These are phyloP conservation scores for Penicillium sp. DNA, from an alignment of 2,329 filamentous ascomycete genomes.

Conservation along the genomic window DNA sequence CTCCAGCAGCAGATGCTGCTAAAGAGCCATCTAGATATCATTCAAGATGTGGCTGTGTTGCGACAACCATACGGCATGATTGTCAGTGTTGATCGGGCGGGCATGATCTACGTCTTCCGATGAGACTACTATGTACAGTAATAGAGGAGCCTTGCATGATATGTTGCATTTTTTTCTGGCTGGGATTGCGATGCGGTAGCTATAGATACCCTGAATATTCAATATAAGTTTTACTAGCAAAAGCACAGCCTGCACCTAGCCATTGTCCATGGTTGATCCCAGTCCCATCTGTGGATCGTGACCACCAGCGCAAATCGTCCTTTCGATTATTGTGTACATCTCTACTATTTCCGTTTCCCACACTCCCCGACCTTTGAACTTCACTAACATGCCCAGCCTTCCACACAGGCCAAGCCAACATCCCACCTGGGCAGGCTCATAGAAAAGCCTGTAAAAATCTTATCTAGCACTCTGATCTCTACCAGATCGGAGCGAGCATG, in stretches of 20 bases:
- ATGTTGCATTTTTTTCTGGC: background rate
- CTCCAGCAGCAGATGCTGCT: constrained; percentile 84
- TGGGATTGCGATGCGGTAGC: background rate
- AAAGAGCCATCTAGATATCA: constrained; percentile 80
- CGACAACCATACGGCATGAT: constrained; percentile 92
- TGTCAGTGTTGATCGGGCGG: constrained; percentile 83
- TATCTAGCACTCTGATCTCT: background rate
- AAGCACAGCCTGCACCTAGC: too few species aligned
- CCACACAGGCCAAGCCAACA: background rate
- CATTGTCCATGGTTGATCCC: too few species aligned
- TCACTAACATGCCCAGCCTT: too few species aligned
- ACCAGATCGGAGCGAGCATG: background rate
- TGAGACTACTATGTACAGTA: constrained; percentile 26
- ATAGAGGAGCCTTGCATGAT: background rate
- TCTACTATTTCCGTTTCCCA: too few species aligned
- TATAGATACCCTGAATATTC: background rate
- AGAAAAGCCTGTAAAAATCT: background rate
- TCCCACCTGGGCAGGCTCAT: background rate
- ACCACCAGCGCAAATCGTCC: too few species aligned
- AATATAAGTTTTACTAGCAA: too few species aligned
- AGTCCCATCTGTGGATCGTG: too few species aligned
- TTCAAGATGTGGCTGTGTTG: constrained; percentile 84
- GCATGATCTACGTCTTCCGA: constrained; percentile 82
- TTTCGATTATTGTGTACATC: too few species aligned
- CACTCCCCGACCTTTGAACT: too few species aligned